Evolutionary conservation across 176 grass and related monocot species (phyloP), one percentile per base, ranked within the genome.

Genomic region (Ensete glaucum): DNA sequence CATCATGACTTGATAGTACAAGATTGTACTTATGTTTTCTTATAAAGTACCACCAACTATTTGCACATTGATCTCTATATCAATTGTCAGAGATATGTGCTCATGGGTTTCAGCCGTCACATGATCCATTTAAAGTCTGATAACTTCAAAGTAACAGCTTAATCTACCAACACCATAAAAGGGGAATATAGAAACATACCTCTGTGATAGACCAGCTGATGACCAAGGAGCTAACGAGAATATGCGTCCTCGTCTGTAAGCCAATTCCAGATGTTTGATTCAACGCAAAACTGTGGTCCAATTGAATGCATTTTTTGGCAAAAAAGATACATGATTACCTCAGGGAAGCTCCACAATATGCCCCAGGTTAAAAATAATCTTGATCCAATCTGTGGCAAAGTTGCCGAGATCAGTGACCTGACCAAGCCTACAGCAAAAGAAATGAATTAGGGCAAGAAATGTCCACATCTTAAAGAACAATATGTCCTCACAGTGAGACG

Each of bases 171-270:
- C 29, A 34, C 29, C 29, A 34, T 34, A 34, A 34, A 34, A 34
- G 4, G 29, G 29, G 29, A 34, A 34, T 34, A 80, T 14, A 72
- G 19, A 75, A 11, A n/a, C 22, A 2, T 82, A 99, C 90, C 90
- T 94, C 88, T 1, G 91, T 99, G 52, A 99, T 83, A 29, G 95
- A 99, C 95, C 95, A 99, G 62, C 95, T 99, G 75, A 94, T 99
- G 17, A 99, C 91, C 50, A 99, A 48, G 17, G 84, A 85, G 73
- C 90, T 86, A 71, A 91, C 86, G 17, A 99, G 84, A 62, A 99
- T 71, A 73, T 91, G 84, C 54, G 90, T 77, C 0, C 84, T 92
- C 11, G 78, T 89, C 91, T 91, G 79, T 53, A 78, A 78, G 26
- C 73, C 11, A 85, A 55, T 16, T 55, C 48, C 11, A 19, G 3